These are phyloP conservation scores for Blastobotrys chiropterorum DNA, from an alignment of 805 yeast species.

Conservation along the genomic window DNA sequence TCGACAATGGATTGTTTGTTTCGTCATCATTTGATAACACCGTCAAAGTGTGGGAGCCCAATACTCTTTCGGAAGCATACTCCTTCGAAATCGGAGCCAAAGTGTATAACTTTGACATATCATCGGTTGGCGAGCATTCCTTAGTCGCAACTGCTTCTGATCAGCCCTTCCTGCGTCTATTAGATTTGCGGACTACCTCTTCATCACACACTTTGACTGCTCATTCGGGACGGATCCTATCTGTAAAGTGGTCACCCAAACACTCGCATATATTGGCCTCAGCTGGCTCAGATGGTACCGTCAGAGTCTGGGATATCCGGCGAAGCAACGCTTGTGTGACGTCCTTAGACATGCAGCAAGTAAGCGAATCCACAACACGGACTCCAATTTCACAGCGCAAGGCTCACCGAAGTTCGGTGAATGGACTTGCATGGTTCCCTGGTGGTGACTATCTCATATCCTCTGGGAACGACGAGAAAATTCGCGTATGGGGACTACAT, in stretches of 20 bases:
- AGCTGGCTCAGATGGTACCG: conserved; percentile 78
- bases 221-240: conserved; percentile 48
- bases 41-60: conserved; percentile 78
- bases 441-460: conserved; percentile 57
- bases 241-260: conserved; percentile 72
- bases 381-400: conserved; percentile 32
- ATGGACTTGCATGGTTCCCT: conserved; percentile 72
- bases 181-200: conserved; percentile 70
- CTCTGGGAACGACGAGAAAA: conserved; percentile 74
- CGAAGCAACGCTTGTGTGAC: conserved; percentile 58
- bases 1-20: conserved; percentile 79
- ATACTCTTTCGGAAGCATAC: conserved; percentile 57
- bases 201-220: conserved; percentile 67
- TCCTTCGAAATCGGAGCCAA: conserved; percentile 55
- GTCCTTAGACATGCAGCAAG: conserved; percentile 51
- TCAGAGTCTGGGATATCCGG: conserved; percentile 81
- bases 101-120: conserved; percentile 62
- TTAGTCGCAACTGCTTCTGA: conserved; percentile 67
- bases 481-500: conserved; percentile 69
- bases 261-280: conserved; percentile 58
- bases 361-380: conserved; percentile 29
- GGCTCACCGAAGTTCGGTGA: conserved; percentile 75
- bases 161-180: conserved; percentile 57
- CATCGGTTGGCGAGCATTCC: conserved; percentile 41
- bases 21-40: conserved; percentile 75